Evolutionary conservation across 805 yeast genomes (phyloP), one percentile per base, ranked within the genome.

Genomic region (Candida suzukii): DNA sequence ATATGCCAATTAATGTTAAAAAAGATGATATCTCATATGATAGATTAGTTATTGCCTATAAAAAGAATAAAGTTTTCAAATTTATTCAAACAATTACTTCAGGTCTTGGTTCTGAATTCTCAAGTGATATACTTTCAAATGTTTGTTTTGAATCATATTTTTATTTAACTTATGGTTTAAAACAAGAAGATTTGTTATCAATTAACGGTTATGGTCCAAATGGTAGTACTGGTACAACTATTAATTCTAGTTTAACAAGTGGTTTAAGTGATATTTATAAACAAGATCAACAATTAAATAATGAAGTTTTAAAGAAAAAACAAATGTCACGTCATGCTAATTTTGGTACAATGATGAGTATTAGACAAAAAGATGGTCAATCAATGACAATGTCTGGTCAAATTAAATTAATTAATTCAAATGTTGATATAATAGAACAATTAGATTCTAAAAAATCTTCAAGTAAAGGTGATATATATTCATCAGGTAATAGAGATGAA

Each of bases 341-440:
- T 40, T 91, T 91, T 65, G 99, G 99, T 1, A 80, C 97, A 0
- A 65, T 90, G 46, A 60, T 88, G 11, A 80, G 95, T 2, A 68
- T 91, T 25, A 78, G 81, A 45, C 75, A 82, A 17, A 70, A 73
- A 20, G 79, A 80, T 40, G 68, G 78, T 24, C 69, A 66, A 3
- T 67, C 84, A 24, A 60, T 84, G 17, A 75, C 86, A 6, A 73
- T 88, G 1, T 73, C 93, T 3, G 93, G 95, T 2, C 90, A 85
- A 49, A 48, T 49, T 9, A 74, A 75, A 71, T 18, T 63, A 48
- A 16, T 27, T 29, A 11, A 29, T 36, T 48, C 46, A n/a, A n/a
- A n/a, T n/a, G n/a, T n/a, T 35, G 70, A 76, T 35, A 67, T 88
- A 0, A 59, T 91, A 28, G 72, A 74, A 20, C 72, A 76, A 35